Conservation (phyloP, 257 asterid genomes). For the Asclepias syriaca region DNA sequence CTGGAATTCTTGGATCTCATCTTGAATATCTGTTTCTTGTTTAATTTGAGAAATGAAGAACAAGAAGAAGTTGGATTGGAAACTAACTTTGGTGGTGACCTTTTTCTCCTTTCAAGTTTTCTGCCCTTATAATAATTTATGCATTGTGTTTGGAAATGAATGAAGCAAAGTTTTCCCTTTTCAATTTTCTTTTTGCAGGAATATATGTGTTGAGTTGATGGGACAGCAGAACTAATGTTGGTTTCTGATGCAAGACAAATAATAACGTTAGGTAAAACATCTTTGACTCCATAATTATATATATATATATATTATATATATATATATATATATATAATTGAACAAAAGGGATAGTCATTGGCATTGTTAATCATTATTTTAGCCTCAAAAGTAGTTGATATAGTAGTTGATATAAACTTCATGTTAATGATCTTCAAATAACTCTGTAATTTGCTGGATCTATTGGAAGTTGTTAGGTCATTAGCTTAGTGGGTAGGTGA, state of each 20-base stretch:
- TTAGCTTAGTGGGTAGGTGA: slow-evolving; percentile 3
- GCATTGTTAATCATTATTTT: background rate
- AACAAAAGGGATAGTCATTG: no score
- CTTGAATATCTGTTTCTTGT: background rate
- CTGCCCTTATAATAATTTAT: background rate
- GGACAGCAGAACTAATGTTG: background rate
- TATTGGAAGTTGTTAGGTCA: slow-evolving; percentile 10
- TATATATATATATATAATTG: no score
- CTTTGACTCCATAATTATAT: slow-evolving; percentile 5
- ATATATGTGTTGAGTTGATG: background rate
- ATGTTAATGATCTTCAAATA: background rate
- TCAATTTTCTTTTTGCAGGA: no score
- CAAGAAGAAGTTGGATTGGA: background rate
- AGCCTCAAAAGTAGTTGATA: slow-evolving; percentile 2
- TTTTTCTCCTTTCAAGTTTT: background rate
- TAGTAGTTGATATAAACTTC: background rate
- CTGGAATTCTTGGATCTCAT: slow-evolving; percentile 20
- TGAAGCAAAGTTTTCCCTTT: background rate
- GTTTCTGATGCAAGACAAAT: background rate
- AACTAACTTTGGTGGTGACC: background rate
- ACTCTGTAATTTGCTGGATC: background rate
- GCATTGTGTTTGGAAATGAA: background rate
- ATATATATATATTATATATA: no score
- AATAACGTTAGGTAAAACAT: background rate
- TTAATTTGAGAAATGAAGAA: background rate